These are phyloP conservation scores for Linanthus parryae DNA, from an alignment of 148 eudicot genomes.

Conservation along the genomic window DNA sequence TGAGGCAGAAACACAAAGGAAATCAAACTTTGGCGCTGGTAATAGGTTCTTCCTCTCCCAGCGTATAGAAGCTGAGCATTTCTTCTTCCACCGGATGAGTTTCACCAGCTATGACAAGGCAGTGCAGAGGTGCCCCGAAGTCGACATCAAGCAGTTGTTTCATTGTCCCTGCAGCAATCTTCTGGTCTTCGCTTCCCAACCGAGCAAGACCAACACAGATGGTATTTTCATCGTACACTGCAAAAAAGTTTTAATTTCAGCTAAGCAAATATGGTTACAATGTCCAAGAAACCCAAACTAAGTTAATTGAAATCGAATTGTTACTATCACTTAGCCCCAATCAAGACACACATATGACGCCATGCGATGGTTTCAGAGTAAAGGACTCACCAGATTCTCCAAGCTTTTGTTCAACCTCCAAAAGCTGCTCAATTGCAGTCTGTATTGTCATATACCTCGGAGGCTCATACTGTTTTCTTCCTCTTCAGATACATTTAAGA, in stretches of 20 bases:
- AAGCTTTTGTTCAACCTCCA: conserved; percentile 69
- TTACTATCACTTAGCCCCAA: no score
- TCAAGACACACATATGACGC: no score
- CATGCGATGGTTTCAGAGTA: no score
- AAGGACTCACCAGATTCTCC: conserved; percentile 56
- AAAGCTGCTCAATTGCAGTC: conserved; percentile 87
- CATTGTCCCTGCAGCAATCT: conserved; percentile 68
- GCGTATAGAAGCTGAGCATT: conserved; percentile 59
- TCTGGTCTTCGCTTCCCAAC: conserved; percentile 75
- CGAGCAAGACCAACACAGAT: conserved; percentile 82
- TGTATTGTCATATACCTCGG: conserved; percentile 81
- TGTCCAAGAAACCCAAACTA: no score
- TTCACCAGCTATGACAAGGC: conserved; percentile 66
- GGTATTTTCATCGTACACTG: conserved; percentile 67
- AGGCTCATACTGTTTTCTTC: conserved; percentile 82
- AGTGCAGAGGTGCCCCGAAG: conserved; percentile 83
- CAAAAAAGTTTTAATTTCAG: conserved; percentile 3
- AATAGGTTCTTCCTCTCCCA: conserved; percentile 7
- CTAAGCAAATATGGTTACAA: no score
- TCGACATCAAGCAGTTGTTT: conserved; percentile 50
- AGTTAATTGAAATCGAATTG: no score
- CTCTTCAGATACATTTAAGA: conserved; percentile 37
- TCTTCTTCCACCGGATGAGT: conserved; percentile 84
- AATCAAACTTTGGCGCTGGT: no score
- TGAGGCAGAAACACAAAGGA: no score